Conservation (phyloP, 805 yeast species). For the Dipodascus albidus region DNA sequence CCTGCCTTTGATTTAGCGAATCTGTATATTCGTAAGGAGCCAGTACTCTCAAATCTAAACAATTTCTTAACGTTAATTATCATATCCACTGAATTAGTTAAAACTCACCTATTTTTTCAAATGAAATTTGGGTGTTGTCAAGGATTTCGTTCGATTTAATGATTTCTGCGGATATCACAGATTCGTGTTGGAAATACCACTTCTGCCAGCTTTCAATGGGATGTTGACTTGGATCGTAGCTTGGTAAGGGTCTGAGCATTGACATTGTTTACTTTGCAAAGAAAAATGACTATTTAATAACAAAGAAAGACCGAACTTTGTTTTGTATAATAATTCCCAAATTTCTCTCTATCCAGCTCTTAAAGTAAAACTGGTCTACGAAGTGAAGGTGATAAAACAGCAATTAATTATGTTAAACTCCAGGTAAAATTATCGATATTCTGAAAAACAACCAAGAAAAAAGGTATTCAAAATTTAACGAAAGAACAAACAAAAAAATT, state of each 20-base stretch:
- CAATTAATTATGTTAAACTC: neutral
- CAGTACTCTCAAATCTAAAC: constrained; percentile 10
- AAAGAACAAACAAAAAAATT: neutral
- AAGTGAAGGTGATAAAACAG: too few species aligned
- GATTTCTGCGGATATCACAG: constrained; percentile 10
- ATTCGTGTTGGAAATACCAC: constrained; percentile 17
- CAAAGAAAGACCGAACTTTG: too few species aligned
- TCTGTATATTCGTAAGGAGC: constrained; percentile 23
- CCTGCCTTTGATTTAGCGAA: constrained; percentile 19
- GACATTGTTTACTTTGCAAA: neutral
- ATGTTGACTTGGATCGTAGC: constrained; percentile 14
- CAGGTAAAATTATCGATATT: neutral
- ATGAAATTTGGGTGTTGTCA: too few species aligned
- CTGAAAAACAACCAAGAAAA: neutral
- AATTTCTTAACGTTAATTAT: neutral
- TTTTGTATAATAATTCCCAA: too few species aligned
- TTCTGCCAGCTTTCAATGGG: constrained; percentile 23
- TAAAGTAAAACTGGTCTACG: too few species aligned
- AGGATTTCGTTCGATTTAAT: constrained; percentile 1
- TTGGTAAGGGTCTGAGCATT: constrained; percentile 8
- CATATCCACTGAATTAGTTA: constrained; percentile 1
- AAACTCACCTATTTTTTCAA: constrained; percentile 4
- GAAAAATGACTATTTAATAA: too few species aligned
- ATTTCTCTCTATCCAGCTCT: too few species aligned
- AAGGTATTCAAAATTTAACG: neutral